Evolutionary conservation across 192 early-diverging fungal genomes (phyloP).

Genomic region (Dispira parvispora): DNA sequence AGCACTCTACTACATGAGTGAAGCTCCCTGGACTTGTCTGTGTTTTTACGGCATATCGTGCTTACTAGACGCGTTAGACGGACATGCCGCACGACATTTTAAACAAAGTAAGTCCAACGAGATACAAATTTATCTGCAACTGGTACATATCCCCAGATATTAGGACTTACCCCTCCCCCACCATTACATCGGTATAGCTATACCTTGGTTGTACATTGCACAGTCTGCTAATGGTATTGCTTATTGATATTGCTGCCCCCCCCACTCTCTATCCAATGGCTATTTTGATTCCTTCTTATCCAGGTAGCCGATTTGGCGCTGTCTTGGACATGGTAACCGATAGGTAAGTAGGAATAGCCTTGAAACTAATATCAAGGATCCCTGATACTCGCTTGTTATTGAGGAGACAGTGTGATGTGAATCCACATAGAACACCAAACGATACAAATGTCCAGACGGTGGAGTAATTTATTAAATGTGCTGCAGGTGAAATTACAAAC

Average conservation of each 20-base stretch:
- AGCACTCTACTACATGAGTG: conserved; percentile 63
- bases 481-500: no score
- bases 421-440: no score
- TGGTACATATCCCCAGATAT: neutral
- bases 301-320: conserved; percentile 81
- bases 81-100: conserved; percentile 82
- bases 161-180: neutral
- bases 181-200: no score
- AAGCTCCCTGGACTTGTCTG: conserved; percentile 53
- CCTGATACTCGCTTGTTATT: no score
- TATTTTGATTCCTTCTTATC: neutral
- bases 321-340: conserved; percentile 99
- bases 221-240: neutral
- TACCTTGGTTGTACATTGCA: neutral
- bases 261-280: neutral
- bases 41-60: conserved; percentile 72
- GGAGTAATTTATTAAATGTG: no score
- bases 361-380: no score
- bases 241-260: neutral
- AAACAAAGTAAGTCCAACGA: conserved; percentile 53
- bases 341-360: conserved; percentile 26
- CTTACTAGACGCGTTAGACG: conserved; percentile 87
- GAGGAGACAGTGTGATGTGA: no score
- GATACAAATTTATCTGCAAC: neutral
- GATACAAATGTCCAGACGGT: no score